A percentile compares a stretch with the other conserved stretches of the same genome.
Evolutionary conservation across 2,329 filamentous ascomycete species (phyloP).

Genomic region (Neonectria hederae): DNA sequence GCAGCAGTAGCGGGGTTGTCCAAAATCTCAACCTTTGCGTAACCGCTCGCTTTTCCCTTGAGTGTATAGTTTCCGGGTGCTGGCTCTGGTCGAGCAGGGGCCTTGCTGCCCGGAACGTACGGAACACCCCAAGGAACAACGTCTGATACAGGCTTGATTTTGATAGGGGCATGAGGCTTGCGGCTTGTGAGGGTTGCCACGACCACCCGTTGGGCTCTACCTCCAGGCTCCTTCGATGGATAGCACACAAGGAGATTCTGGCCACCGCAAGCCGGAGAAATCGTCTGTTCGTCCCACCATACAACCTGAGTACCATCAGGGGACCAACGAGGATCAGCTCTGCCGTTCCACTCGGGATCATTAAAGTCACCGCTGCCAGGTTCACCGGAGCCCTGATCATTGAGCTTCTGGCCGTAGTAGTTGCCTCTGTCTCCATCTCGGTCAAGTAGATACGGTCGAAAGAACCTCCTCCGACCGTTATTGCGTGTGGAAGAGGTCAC

Average conservation of each 20-base stretch:
- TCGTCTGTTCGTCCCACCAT: constrained; percentile 53
- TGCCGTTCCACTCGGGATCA: constrained; percentile 59
- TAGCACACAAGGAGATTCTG: constrained; percentile 54
- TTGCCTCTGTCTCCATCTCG: constrained; percentile 53
- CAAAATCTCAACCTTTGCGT: neutral
- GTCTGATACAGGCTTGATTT: constrained; percentile 27
- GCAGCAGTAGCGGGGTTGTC: too few species aligned
- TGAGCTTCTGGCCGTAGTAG: constrained; percentile 57
- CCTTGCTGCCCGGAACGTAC: neutral
- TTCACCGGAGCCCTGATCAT: constrained; percentile 49
- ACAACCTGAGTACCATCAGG: constrained; percentile 54
- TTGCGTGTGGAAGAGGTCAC: constrained; percentile 54
- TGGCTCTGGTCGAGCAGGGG: neutral
- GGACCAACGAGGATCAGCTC: constrained; percentile 55
- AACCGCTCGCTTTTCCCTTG: neutral
- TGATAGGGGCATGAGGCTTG: constrained; percentile 37
- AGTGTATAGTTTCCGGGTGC: neutral
- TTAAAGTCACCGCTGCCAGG: constrained; percentile 49
- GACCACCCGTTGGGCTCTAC: constrained; percentile 53
- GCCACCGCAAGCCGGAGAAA: constrained; percentile 54
- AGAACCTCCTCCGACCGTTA: constrained; percentile 57
- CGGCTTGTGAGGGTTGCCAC: constrained; percentile 50
- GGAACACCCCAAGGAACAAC: constrained; percentile 38
- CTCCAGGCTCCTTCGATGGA: constrained; percentile 52
- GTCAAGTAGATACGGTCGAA: constrained; percentile 56